These are phyloP conservation scores for Fonsecaea pugnacius DNA, from an alignment of 2,329 filamentous ascomycete species.

Conservation along the genomic window DNA sequence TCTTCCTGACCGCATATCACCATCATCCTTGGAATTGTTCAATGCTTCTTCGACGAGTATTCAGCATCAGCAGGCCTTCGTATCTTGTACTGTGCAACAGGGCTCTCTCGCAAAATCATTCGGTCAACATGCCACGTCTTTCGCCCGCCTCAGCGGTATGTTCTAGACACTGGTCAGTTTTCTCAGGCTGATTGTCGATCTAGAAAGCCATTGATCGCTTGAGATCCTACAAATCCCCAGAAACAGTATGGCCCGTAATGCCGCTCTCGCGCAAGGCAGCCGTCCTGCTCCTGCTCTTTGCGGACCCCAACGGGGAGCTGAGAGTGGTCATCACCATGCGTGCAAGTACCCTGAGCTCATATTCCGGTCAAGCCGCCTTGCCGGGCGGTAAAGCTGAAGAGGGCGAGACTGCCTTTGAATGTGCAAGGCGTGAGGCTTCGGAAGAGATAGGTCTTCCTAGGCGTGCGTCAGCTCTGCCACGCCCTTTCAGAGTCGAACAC, in stretches of 20 bases:
- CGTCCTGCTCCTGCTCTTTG: conserved; percentile 85
- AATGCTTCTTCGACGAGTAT: conserved; percentile 22
- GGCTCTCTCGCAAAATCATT: conserved; percentile 18
- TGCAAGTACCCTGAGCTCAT: conserved; percentile 62
- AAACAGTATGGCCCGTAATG: conserved; percentile 61
- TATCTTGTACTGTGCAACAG: conserved; percentile 15
- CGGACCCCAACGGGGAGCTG: conserved; percentile 78
- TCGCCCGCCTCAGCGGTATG: conserved; percentile 32
- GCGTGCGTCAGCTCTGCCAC: conserved; percentile 65
- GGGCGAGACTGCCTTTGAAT: conserved; percentile 69
- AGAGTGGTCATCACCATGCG: conserved; percentile 68
- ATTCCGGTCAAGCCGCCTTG: conserved; percentile 83
- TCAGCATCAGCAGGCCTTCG: neutral
- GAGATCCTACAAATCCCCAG: conserved; percentile 60
- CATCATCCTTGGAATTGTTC: neutral
- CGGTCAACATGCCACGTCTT: conserved; percentile 33
- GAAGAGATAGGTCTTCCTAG: conserved; percentile 88
- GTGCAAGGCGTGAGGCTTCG: conserved; percentile 83
- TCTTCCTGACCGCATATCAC: neutral
- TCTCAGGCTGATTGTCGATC: conserved; percentile 6
- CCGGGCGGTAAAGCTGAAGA: conserved; percentile 71
- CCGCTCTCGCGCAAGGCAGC: conserved; percentile 73
- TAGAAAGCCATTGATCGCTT: conserved; percentile 61
- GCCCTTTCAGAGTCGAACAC: conserved; percentile 82
- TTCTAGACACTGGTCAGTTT: neutral